Evolutionary conservation across 177 flowering plant genomes (phyloP).

Genomic region (Tripterygium wilfordii): DNA sequence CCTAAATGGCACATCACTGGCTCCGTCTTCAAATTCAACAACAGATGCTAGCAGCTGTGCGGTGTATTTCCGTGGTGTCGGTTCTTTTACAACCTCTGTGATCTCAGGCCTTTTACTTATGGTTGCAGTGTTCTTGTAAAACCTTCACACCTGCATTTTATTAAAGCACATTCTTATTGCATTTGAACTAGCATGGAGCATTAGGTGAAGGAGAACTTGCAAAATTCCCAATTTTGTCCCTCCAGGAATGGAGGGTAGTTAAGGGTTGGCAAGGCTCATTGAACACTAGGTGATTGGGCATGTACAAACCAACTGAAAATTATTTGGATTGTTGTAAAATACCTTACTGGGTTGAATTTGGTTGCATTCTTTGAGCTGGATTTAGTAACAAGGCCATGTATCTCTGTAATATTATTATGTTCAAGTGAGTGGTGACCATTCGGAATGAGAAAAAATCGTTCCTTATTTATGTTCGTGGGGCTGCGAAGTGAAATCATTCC

Average conservation of each 20-base stretch:
- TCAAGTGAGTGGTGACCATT: too few relatives aligned
- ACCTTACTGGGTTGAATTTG: constrained; percentile 2
- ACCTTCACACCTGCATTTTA: not conserved
- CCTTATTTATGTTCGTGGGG: too few relatives aligned
- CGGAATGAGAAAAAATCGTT: too few relatives aligned
- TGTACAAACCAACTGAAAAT: constrained; percentile 17
- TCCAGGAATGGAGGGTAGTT: constrained; percentile 4
- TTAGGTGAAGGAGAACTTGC: constrained; percentile 10
- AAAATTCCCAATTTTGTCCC: constrained; percentile 32
- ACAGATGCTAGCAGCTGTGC: constrained; percentile 20
- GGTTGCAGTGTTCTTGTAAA: constrained; percentile 34
- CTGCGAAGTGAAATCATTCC: too few relatives aligned
- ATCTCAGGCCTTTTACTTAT: constrained; percentile 25
- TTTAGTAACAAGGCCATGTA: not conserved
- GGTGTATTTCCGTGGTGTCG: constrained; percentile 8
- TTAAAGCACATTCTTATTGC: not conserved
- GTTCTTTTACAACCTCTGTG: constrained; percentile 19
- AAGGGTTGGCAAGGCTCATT: constrained; percentile 13
- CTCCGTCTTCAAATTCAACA: constrained; percentile 71
- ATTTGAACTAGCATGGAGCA: constrained; percentile 2
- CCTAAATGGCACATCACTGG: constrained; percentile 50
- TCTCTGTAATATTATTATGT: not conserved
- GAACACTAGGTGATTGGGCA: constrained; percentile 4
- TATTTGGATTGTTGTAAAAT: constrained; percentile 9
- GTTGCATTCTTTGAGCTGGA: constrained; percentile 15